Evolutionary conservation across 176 grass and related monocot genomes (phyloP).

Genomic region (Avena atlantica): DNA sequence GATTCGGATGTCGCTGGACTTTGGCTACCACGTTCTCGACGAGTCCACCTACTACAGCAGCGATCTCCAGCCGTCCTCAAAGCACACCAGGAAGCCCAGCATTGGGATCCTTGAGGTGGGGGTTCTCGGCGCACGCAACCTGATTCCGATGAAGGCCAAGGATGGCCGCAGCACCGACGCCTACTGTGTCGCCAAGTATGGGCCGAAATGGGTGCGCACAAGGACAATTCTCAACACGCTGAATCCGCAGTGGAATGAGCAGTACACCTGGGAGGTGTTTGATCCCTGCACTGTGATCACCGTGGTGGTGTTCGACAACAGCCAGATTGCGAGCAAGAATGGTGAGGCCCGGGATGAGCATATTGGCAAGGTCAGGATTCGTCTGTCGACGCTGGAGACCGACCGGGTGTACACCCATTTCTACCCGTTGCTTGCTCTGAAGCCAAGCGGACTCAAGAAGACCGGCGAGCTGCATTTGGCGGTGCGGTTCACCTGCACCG

Average conservation of each 20-base stretch:
- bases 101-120: constrained; percentile 90
- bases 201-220: constrained; percentile 87
- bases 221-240: constrained; percentile 79
- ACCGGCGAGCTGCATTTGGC: constrained; percentile 90
- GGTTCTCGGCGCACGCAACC: constrained; percentile 73
- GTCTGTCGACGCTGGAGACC: constrained; percentile 83
- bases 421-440: constrained; percentile 81
- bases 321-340: constrained; percentile 64
- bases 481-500: constrained; percentile 88
- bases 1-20: constrained; percentile 74
- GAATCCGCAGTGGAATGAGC: constrained; percentile 92
- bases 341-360: constrained; percentile 64
- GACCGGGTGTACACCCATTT: constrained; percentile 93
- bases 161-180: constrained; percentile 76
- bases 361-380: constrained; percentile 94
- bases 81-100: constrained; percentile 69
- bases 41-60: constrained; percentile 97
- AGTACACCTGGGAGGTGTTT: constrained; percentile 97
- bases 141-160: constrained; percentile 87
- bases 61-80: constrained; percentile 81
- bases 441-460: constrained; percentile 85
- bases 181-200: constrained; percentile 94
- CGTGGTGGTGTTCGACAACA: constrained; percentile 85
- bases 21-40: constrained; percentile 91
- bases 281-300: constrained; percentile 94